phyloP scores from a whole-genome alignment of 371 early-diverging fungal species.

The Umbelopsis sp. region DNA sequence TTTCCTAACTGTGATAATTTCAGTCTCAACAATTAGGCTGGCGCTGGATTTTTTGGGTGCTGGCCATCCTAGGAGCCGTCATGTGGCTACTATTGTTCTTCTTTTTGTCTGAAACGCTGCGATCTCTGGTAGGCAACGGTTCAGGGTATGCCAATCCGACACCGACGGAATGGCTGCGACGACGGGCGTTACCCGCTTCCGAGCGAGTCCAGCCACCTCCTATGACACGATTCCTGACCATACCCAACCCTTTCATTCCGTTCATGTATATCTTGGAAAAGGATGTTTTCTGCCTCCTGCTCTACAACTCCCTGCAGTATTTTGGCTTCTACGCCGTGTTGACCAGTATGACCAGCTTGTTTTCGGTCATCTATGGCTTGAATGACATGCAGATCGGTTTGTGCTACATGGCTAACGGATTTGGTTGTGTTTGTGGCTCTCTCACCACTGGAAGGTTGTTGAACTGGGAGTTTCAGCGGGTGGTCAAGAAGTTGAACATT shows the following conservation, averaged over 20 bases:
- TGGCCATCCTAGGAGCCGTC: slow-evolving; percentile 51
- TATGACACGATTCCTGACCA: slow-evolving; percentile 11
- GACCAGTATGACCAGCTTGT: slow-evolving; percentile 21
- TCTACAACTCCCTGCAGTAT: slow-evolving; percentile 27
- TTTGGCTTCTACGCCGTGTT: slow-evolving; percentile 22
- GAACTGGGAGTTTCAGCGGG: slow-evolving; percentile 21
- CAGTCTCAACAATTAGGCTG: slow-evolving; percentile 10
- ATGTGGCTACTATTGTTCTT: slow-evolving; percentile 51
- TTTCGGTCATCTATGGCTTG: slow-evolving; percentile 23
- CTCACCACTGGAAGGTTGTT: slow-evolving; percentile 20
- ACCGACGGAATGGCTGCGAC: slow-evolving; percentile 25
- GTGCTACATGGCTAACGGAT: slow-evolving; percentile 23
- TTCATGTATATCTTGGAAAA: slow-evolving; percentile 25
- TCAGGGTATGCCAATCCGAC: slow-evolving; percentile 38
- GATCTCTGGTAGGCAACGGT: slow-evolving; percentile 46
- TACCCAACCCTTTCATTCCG: slow-evolving; percentile 29
- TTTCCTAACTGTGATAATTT: background rate
- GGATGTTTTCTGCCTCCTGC: slow-evolving; percentile 23
- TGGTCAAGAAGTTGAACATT: slow-evolving; percentile 19
- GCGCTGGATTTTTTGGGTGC: slow-evolving; percentile 57
- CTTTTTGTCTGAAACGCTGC: slow-evolving; percentile 65
- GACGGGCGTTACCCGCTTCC: background rate
- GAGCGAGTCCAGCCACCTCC: slow-evolving; percentile 4
- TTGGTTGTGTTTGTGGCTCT: slow-evolving; percentile 27
- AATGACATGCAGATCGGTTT: slow-evolving; percentile 27